Base-by-base conservation (phyloP, 805 yeast species). In the Monosporozyma solicola region DNA sequence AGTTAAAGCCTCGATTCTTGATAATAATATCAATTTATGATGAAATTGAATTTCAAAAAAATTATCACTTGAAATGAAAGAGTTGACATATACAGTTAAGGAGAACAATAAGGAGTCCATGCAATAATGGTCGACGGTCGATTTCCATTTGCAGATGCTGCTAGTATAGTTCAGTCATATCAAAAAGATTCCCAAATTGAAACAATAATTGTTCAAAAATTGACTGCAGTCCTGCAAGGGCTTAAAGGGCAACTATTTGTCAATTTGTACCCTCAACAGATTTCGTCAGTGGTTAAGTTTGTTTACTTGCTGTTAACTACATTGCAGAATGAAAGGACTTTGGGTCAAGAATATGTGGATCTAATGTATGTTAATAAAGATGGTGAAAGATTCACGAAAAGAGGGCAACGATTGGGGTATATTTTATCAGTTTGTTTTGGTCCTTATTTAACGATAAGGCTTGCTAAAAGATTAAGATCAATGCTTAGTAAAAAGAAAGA, bases 341-440 rank as follows among this genome's bases (percentile, higher is more conserved):
- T 94, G 29, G 99, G 99, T 1, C 98, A 92, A 65, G 97, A 92
- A 69, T 92, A 92, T 68, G 90, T 90, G 13, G 96, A 92, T 66
- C 70, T 88, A 52, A 68, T 81, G 7, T 85, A 86, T 62, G 88
- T 85, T 6, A 72, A 71, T 41, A 70, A 79, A 50, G 66, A 67
- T 37, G 87, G 89, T 0, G 74, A 60, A 20, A 62, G 70, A 44
- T 65, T 85, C 5, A 85, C 87, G 0, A 68, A 66, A 35, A 32
- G 59, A 5, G 53, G 66, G 44, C 72, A 79, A 31, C 73, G 88
- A 52, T 53, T 82, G 1, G 80, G 82, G 4, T 90, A 82, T 61
- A 74, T 88, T 0, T 51, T 79, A 2, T 71, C 83, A 0, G 84
- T 82, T 61, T 77, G 87, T 0, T 51, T 87, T 1, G 63, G 85